These are phyloP conservation scores for Gossypium rotundifolium DNA, from an alignment of 345 rosid genomes.

Conservation along the genomic window DNA sequence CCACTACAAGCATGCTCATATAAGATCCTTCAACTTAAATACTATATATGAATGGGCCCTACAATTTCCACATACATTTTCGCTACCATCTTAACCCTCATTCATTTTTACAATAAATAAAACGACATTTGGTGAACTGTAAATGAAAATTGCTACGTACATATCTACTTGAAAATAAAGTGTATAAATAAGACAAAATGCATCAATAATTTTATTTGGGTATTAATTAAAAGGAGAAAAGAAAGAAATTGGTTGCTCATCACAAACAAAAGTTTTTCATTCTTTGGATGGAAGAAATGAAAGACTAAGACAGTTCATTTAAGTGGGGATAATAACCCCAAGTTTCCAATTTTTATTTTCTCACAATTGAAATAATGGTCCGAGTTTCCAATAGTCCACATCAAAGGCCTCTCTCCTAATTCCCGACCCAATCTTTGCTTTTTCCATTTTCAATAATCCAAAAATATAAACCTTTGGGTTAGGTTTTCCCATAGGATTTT, in stretches of 20 bases:
- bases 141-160: not conserved
- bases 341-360: not conserved
- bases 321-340: not conserved
- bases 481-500: no score
- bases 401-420: not conserved
- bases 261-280: not conserved
- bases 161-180: not conserved
- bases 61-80: not conserved
- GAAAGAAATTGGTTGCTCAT: not conserved
- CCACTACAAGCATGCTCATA: not conserved
- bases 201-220: not conserved
- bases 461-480: no score
- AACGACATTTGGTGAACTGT: not conserved
- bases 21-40: not conserved
- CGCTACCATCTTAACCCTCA: not conserved
- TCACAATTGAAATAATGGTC: not conserved
- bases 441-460: no score
- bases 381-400: not conserved
- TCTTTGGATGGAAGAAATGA: not conserved
- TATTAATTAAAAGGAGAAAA: not conserved
- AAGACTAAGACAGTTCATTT: not conserved
- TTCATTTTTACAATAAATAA: not conserved
- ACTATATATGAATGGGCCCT: not conserved
- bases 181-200: not conserved
- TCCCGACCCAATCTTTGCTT: not conserved